A percentile compares a stretch with the other conserved stretches of the same genome.
These are phyloP conservation scores for Blastocystis sp. DNA, from an alignment of 352 stramenopile genomes.

Conservation along the genomic window DNA sequence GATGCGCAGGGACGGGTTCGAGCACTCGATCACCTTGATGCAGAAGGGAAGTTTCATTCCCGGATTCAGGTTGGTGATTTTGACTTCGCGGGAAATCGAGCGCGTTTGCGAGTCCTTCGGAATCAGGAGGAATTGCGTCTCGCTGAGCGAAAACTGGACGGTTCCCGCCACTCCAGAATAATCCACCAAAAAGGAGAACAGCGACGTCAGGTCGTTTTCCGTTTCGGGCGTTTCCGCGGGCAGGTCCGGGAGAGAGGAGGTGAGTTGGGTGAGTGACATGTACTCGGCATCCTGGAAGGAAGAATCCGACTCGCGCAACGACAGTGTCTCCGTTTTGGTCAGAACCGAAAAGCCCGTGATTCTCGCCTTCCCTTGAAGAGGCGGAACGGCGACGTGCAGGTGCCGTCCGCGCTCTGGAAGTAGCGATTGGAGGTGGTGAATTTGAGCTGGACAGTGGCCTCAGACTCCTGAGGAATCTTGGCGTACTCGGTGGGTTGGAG, in stretches of 20 bases:
- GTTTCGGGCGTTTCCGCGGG: neutral
- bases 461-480: neutral
- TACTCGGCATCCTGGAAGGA: neutral
- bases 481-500: neutral
- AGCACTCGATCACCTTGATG: neutral
- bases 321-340: conserved; percentile 2
- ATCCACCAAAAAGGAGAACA: conserved; percentile 52
- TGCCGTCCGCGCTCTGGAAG: conserved; percentile 7
- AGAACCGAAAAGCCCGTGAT: conserved; percentile 8
- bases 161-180: conserved; percentile 18
- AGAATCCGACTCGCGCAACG: neutral
- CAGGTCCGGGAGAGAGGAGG: neutral
- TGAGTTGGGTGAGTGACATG: neutral
- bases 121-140: neutral
- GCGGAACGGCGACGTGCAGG: neutral
- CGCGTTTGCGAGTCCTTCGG: neutral
- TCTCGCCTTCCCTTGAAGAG: neutral
- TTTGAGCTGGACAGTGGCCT: neutral
- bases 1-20: neutral
- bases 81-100: neutral
- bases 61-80: conserved; percentile 25
- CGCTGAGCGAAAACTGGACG: conserved; percentile 10
- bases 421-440: conserved; percentile 22
- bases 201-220: neutral
- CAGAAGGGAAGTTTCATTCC: conserved; percentile 58